Evolutionary conservation across 129 eudicot genomes (phyloP), one percentile per base, ranked within the genome.

Genomic region (Flaveria trinervia): DNA sequence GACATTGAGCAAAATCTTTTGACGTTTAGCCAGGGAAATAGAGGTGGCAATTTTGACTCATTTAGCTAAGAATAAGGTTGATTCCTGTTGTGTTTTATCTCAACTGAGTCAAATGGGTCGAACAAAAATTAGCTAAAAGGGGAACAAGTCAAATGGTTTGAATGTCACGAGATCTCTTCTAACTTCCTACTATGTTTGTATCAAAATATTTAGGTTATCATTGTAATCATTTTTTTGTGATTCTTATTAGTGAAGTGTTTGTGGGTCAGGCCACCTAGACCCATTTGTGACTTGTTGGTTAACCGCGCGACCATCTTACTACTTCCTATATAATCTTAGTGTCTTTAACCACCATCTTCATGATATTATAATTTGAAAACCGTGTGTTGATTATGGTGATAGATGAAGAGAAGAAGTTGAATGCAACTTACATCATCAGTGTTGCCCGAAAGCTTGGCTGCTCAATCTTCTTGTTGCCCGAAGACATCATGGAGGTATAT

Each of bases 361-460:
- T 61, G 45, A 72, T 79, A 71, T 46, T 72, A 15, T 33, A 73
- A 43, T 4, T 52, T 51, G 22, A 62, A 72, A 25, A 13, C 43
- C 39, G 22, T 39, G 71, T 1, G 49, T 65, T 55, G 16, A 12
- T 66, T 65, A 52, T 66, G 65, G 57, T 81, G n/a, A 68, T 84
- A 95, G 99, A 91, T 65, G 99, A 95, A 3, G 97, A 95, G 85
- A 95, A 89, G 86, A 91, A 90, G 84, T 77, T 91, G 67, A 95
- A 95, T 79, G 99, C 99, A 78, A 95, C 97, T 56, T 95, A 95
- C 74, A 95, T 91, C 28, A 91, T 91, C 62, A 95, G 99, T 80
- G 99, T 95, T 75, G 99, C 99, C 18, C 80, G 97, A 81, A 95
- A 95, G 85, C 97, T 95, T 76, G 97, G 99, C 5, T 95, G 99